Base-by-base conservation (phyloP, 2,329 filamentous ascomycete genomes). In the Ustulina deusta region DNA sequence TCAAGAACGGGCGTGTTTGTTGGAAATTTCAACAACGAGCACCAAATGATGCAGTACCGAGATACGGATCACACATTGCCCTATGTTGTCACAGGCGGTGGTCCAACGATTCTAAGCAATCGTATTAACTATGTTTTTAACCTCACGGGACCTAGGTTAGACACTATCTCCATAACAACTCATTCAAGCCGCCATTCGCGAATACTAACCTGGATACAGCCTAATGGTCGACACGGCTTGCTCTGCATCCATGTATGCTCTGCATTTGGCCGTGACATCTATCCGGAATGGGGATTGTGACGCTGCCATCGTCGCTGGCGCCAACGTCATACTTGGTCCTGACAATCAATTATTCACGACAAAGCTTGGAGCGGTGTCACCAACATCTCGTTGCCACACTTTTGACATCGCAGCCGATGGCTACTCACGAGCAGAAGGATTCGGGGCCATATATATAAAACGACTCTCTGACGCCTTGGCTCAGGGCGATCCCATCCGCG, bases 181-280 rank as follows among this genome's bases (percentile, higher is more conserved):
- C n/a, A n/a, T n/a, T n/a, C n/a, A n/a, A n/a, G n/a, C n/a, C n/a
- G n/a, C n/a, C n/a, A n/a, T n/a, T n/a, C n/a, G n/a, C n/a, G n/a
- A n/a, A n/a, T n/a, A n/a, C n/a, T n/a, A n/a, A n/a, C n/a, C n/a
- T n/a, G n/a, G n/a, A n/a, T n/a, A n/a, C n/a, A n/a, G n/a, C n/a
- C n/a, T n/a, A n/a, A n/a, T n/a, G n/a, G n/a, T n/a, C n/a, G 76
- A 82, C 42, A 80, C 79, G 13, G 80, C 77, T 5, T 81, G 80
- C 61, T 79, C 78, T 1, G 75, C 73, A 20, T 74, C 73, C 25
- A 63, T 80, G 36, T 73, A 78, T 4, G 76, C 74, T 1, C 34
- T 78, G 0, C 75, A 79, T 52, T 44, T 73, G 44, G 76, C 73
- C 0, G 62, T 64, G 11, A 29, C 63, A 1, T 54, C 68, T 11